phyloP scores from a whole-genome alignment of 768 basidiomycete species.

The Rhodocollybia butyracea region DNA sequence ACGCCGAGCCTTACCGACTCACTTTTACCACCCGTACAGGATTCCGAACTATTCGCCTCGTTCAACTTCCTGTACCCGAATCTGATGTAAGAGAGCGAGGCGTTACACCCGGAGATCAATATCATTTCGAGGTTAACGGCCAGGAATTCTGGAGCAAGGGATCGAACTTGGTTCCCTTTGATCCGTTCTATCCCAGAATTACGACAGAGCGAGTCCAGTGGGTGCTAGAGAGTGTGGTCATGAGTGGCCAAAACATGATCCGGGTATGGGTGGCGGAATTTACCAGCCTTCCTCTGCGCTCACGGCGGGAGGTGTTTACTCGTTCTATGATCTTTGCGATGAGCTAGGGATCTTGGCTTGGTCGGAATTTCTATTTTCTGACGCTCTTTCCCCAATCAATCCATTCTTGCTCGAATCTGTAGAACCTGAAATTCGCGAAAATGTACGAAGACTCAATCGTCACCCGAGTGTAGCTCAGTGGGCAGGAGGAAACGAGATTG shows the following conservation, averaged over 20 bases:
- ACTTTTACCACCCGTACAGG: conserved; percentile 46
- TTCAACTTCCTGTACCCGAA: conserved; percentile 44
- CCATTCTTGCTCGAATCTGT: conserved; percentile 47
- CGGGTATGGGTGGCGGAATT: conserved; percentile 58
- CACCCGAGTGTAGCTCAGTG: conserved; percentile 59
- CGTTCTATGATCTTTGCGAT: conserved; percentile 57
- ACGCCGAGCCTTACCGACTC: conserved; percentile 18
- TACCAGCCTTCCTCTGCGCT: conserved; percentile 43
- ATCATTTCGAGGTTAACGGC: conserved; percentile 60
- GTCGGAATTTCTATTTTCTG: conserved; percentile 62
- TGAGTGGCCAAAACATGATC: conserved; percentile 60
- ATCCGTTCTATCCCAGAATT: conserved; percentile 54
- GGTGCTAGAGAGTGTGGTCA: conserved; percentile 53
- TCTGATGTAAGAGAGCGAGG: conserved; percentile 41
- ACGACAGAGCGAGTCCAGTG: conserved; percentile 49
- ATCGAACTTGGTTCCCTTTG: conserved; percentile 60
- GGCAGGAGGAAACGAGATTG: conserved; percentile 62
- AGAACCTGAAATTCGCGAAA: conserved; percentile 55
- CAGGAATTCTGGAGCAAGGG: conserved; percentile 52
- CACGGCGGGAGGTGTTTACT: conserved; percentile 44
- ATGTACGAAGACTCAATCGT: conserved; percentile 50
- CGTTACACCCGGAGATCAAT: conserved; percentile 58
- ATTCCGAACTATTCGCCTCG: conserved; percentile 56
- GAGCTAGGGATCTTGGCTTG: conserved; percentile 59
- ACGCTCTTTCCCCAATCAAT: conserved; percentile 53